These are phyloP conservation scores for Senna siamea DNA, from an alignment of 306 rosid species.

Conservation along the genomic window DNA sequence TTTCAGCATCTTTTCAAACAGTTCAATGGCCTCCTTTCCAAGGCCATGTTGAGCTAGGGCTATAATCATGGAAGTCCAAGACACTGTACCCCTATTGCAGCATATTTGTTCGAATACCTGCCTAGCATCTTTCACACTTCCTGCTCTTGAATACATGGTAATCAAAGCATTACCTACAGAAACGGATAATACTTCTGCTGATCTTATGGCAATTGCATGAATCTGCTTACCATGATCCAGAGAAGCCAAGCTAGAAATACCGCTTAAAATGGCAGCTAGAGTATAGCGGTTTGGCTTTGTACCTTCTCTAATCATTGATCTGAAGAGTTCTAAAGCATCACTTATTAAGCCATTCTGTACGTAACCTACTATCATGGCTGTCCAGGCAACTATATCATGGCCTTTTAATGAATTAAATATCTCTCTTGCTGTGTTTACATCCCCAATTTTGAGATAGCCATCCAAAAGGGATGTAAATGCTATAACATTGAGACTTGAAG, in stretches of 20 bases:
- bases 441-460: conserved; percentile 83
- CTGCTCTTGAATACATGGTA: conserved; percentile 83
- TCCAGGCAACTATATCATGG: conserved; percentile 82
- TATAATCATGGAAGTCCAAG: conserved; percentile 90
- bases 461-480: conserved; percentile 83
- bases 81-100: conserved; percentile 54
- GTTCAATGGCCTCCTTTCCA: conserved; percentile 78
- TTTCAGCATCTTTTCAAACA: conserved; percentile 79
- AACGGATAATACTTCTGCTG: conserved; percentile 59
- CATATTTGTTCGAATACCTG: conserved; percentile 58
- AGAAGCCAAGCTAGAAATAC: conserved; percentile 72
- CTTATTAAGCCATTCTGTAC: conserved; percentile 66
- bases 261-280: conserved; percentile 73
- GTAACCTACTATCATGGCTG: conserved; percentile 92
- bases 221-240: conserved; percentile 85
- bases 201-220: conserved; percentile 71
- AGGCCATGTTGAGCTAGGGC: conserved; percentile 90
- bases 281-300: conserved; percentile 80
- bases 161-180: conserved; percentile 86
- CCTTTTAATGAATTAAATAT: conserved; percentile 71
- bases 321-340: conserved; percentile 72
- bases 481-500: conserved; percentile 62
- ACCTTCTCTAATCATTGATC: conserved; percentile 69
- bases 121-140: conserved; percentile 71
- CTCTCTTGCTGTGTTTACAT: conserved; percentile 72